Percentiles rank a stretch among this genome's conserved stretches.
These are phyloP conservation scores for Penicillium sp. DNA, from an alignment of 2,329 filamentous ascomycete genomes.

Conservation along the genomic window DNA sequence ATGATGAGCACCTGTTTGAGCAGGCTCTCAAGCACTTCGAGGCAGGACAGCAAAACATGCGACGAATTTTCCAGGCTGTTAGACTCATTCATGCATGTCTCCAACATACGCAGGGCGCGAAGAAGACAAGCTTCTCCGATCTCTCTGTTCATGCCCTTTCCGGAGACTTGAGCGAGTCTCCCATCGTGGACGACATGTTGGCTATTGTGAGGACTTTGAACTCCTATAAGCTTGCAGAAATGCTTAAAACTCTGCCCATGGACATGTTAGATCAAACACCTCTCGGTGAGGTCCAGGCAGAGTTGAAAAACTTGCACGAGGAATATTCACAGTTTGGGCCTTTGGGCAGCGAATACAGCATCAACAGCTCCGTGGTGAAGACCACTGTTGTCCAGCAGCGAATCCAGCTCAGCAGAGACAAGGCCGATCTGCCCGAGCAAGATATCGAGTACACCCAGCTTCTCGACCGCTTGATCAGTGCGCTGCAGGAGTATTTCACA, in stretches of 20 bases:
- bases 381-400: constrained; percentile 59
- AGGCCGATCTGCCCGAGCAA: constrained; percentile 50
- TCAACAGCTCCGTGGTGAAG: constrained; percentile 54
- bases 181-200: constrained; percentile 51
- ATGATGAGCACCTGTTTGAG: constrained; percentile 47
- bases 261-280: constrained; percentile 30
- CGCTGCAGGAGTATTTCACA: constrained; percentile 46
- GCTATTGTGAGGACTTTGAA: constrained; percentile 50
- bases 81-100: constrained; percentile 26
- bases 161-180: constrained; percentile 51
- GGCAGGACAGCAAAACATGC: constrained; percentile 40
- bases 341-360: constrained; percentile 70
- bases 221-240: constrained; percentile 45
- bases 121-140: constrained; percentile 33
- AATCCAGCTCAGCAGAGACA: constrained; percentile 55
- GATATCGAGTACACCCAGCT: constrained; percentile 54
- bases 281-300: constrained; percentile 43
- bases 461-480: constrained; percentile 45
- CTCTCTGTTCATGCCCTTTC: constrained; percentile 43
- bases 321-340: constrained; percentile 46
- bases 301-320: constrained; percentile 48
- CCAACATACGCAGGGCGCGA: constrained; percentile 27
- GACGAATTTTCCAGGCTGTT: constrained; percentile 33
- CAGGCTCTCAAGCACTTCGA: constrained; percentile 39
- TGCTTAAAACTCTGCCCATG: constrained; percentile 40